Base-by-base conservation (phyloP, 164 flowering plant genomes). In the Chimonanthus praecox region DNA sequence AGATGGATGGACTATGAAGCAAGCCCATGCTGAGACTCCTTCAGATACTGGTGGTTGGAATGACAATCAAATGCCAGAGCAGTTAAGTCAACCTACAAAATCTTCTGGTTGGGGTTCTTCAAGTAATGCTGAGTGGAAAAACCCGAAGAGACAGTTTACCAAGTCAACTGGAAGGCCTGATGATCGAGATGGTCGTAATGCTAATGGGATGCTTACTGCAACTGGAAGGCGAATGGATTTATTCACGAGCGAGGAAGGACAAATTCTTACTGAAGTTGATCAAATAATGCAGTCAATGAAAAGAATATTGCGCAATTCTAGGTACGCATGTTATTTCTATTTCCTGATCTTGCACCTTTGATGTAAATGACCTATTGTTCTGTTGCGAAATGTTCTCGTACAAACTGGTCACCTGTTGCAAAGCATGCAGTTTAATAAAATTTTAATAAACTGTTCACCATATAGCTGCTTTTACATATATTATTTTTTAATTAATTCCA, bases 211-310 rank as follows among this genome's bases (percentile, higher is more conserved):
- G 54, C 78, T 80, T 16, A 88, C 91, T 49, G 84, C 77, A 4
- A 88, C 90, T 4, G 75, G 92, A 69, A 89, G 84, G 69, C 78
- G 94, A 4, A 49, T 88, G 66, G 98, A 92, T 62, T 73, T 77
- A 62, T 96, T 89, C 80, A 85, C 96, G 2, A 73, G 84, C 2
- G 98, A 94, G 61, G 98, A 94, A 77, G 89, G 88, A 73, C 89
- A 82, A 71, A 76, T 88, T 73, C 91, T 94, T 67, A 67, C 82
- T 2, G 88, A 84, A 44, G 77, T 89, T 66, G 99, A 94, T 44
- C 87, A 89, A 5, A 73, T 90, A 5, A 85, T 91, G 88, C 86
- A 51, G 76, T 79, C 86, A 3, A 77, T 89, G 66, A 85, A 84
- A 79, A 87, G 84, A 78, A 88, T 96, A 44, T 79, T 88, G 89